Evolutionary conservation across 1,284 basidiomycete genomes (phyloP), one percentile per base, ranked within the genome.

Genomic region (Singerocomus inundabilis): DNA sequence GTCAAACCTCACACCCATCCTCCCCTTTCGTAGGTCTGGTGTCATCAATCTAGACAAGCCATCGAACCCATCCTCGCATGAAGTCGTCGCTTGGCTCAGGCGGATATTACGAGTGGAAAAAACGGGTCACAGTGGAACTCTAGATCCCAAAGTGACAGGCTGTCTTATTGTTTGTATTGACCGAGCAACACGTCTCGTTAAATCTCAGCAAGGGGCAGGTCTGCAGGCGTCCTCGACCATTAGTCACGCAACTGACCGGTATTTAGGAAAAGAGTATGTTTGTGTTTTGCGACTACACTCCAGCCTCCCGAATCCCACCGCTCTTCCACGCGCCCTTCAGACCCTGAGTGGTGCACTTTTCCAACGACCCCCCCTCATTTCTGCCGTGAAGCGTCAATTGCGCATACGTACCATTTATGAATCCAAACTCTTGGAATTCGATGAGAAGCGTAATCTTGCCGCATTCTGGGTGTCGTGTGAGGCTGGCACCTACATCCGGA

Each of bases 41-140:
- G 93, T 98, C 51, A 99, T 99, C 72, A 98, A 99, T 77, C 80
- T 99, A 60, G 97, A 99, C 82, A 99, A 99, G 71, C 97, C 97
- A 25, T 98, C 96, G 42, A 99, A 99, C 75, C 97, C 97, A 8
- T 99, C 97, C 5, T 98, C 96, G n/a, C 97, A 99, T 75, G 97
- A 99, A 79, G 97, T 99, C 49, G 97, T 99, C 57, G 97, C 97
- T 15, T 99, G 97, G 97, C 76, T 99, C 57, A 83, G 96, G 61
- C 84, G 97, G 26, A 99, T 99, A 59, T 73, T 99, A 46, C 86
- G 96, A 26, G 91, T 91, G 31, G 96, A 99, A 72, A 99, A 99
- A 77, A 99, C 97, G 0, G 97, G 96, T 45, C 95, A 98, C 74
- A 95, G 93, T 57, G 94, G 95, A 59, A 99, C 96, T 39, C 83